Percentiles rank a stretch among this genome's conserved stretches.
Evolutionary conservation across 345 rosid species (phyloP).

Genomic region (Brassica incana): DNA sequence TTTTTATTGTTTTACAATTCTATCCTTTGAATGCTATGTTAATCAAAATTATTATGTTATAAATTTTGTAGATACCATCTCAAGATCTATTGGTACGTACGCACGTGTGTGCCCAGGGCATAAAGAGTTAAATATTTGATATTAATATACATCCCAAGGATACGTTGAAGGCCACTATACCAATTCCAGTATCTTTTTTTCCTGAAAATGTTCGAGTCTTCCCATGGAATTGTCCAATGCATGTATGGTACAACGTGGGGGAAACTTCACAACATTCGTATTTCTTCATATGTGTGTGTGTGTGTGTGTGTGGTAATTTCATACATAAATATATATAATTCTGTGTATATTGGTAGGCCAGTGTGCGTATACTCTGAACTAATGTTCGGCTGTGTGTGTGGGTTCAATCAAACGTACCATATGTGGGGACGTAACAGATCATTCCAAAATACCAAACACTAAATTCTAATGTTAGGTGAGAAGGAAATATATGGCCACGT

Average conservation of each 20-base stretch:
- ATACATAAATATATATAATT: background rate
- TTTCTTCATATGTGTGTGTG: background rate
- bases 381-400: background rate
- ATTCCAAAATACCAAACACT: constrained; percentile 14
- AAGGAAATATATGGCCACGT: constrained; percentile 11
- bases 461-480: constrained; percentile 15
- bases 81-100: background rate
- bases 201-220: constrained; percentile 28
- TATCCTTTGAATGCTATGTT: background rate
- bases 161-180: background rate
- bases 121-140: background rate
- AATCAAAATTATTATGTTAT: background rate
- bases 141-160: background rate
- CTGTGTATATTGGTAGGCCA: background rate
- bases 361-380: background rate
- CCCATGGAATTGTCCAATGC: constrained; percentile 42
- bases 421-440: background rate
- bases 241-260: background rate
- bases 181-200: background rate
- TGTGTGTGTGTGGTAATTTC: background rate
- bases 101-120: background rate
- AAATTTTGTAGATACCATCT: constrained; percentile 11
- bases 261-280: constrained; percentile 25
- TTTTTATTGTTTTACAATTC: background rate
- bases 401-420: background rate